Percentiles rank a stretch among this genome's conserved stretches.
Conservation (phyloP, 306 rosid genomes). For the Arachis hypogaea region DNA sequence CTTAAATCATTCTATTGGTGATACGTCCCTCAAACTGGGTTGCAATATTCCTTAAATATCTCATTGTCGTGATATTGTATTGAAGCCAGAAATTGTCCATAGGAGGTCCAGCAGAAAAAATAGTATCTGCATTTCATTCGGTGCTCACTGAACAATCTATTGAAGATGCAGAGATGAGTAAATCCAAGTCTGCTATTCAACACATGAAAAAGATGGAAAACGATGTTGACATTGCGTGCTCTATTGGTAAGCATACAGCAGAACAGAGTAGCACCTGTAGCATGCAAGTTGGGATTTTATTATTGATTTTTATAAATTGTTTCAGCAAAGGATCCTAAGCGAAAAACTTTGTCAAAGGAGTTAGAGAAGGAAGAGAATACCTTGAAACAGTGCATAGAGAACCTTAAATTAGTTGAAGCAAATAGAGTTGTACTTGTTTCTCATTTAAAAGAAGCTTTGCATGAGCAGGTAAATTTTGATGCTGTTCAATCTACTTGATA, state of each 20-base stretch:
- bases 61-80: constrained; percentile 26
- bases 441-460: constrained; percentile 84
- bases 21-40: constrained; percentile 18
- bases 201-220: constrained; percentile 76
- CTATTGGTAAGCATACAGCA: constrained; percentile 52
- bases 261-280: constrained; percentile 30
- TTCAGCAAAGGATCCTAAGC: constrained; percentile 87
- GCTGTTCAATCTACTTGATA: background rate
- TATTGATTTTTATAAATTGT: constrained; percentile 38
- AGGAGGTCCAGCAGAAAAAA: constrained; percentile 87
- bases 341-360: constrained; percentile 69
- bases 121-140: constrained; percentile 83
- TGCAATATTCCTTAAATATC: constrained; percentile 31
- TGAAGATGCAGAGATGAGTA: constrained; percentile 82
- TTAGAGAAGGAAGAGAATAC: constrained; percentile 76
- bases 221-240: constrained; percentile 71
- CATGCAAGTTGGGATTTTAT: constrained; percentile 41
- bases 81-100: constrained; percentile 75
- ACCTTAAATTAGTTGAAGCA: constrained; percentile 73
- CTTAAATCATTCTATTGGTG: constrained; percentile 26
- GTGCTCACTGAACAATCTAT: constrained; percentile 71
- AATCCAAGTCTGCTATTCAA: constrained; percentile 81
- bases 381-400: constrained; percentile 74
- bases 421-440: constrained; percentile 76
- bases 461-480: constrained; percentile 65